These are phyloP conservation scores for Dothidotthia symphoricarpi DNA, from an alignment of 2,329 filamentous ascomycete species.

Conservation along the genomic window DNA sequence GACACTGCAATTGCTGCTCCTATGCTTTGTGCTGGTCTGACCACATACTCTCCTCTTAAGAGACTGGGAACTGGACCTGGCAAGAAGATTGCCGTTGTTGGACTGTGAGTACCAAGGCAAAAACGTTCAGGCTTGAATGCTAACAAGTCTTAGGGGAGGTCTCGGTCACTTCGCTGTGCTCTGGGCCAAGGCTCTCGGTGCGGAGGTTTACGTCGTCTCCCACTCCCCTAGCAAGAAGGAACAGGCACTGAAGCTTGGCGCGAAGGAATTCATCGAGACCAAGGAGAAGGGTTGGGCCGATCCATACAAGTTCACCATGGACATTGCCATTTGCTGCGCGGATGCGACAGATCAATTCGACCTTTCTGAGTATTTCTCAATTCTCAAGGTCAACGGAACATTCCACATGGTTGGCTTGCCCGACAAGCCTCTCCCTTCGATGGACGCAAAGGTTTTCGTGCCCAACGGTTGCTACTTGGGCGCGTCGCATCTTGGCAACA, in stretches of 20 bases:
- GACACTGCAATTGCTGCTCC: constrained; percentile 62
- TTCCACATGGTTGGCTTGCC: constrained; percentile 81
- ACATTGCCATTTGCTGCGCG: constrained; percentile 74
- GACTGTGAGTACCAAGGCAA: constrained; percentile 48
- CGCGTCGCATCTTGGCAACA: constrained; percentile 52
- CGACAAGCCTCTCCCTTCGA: constrained; percentile 68
- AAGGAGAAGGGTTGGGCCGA: constrained; percentile 59
- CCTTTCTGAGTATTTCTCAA: constrained; percentile 68
- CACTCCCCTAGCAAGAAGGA: constrained; percentile 60
- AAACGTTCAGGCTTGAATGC: not conserved
- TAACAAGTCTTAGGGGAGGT: constrained; percentile 41
- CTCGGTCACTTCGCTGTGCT: constrained; percentile 53
- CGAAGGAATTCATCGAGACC: constrained; percentile 60
- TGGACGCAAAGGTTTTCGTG: constrained; percentile 73
- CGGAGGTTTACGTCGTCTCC: constrained; percentile 62
- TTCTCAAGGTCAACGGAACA: constrained; percentile 77
- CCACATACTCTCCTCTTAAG: constrained; percentile 74
- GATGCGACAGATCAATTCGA: constrained; percentile 69
- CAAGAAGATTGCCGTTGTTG: constrained; percentile 75
- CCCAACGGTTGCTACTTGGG: constrained; percentile 63
- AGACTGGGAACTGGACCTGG: constrained; percentile 73
- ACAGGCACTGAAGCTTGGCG: constrained; percentile 59
- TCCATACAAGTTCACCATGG: constrained; percentile 60
- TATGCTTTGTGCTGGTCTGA: constrained; percentile 83
- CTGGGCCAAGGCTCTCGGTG: constrained; percentile 55